Conservation (phyloP, 148 eudicot species). For the Persicaria maculosa region DNA sequence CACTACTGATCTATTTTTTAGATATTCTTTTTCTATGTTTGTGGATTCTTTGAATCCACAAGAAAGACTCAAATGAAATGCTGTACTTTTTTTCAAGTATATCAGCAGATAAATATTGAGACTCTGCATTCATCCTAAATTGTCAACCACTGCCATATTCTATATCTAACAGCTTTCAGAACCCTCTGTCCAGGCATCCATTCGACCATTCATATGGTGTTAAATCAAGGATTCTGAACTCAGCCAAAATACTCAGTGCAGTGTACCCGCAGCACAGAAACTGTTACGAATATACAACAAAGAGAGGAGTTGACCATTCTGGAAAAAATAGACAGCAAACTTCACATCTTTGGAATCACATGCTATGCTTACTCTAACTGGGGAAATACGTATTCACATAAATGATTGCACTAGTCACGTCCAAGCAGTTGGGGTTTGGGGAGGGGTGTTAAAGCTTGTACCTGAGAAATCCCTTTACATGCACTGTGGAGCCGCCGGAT, state of each 20-base stretch:
- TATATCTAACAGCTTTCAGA: not conserved
- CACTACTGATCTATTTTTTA: not conserved
- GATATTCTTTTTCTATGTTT: not conserved
- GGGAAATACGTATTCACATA: not conserved
- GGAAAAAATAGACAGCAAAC: not conserved
- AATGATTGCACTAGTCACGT: not conserved
- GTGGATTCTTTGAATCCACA: not conserved
- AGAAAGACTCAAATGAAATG: not conserved
- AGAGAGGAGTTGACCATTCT: not conserved
- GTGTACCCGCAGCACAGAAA: not conserved
- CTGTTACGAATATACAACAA: not conserved
- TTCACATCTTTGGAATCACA: not conserved
- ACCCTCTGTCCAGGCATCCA: not conserved
- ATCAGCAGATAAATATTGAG: not conserved
- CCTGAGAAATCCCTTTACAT: slow-evolving; percentile 58
- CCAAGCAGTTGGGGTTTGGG: not conserved
- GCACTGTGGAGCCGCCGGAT: slow-evolving; percentile 38
- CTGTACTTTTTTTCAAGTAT: not conserved
- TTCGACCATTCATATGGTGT: not conserved
- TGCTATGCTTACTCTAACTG: not conserved
- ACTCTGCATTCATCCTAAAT: not conserved
- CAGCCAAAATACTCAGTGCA: not conserved
- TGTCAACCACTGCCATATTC: no score
- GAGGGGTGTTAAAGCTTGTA: slow-evolving; percentile 14
- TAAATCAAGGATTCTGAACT: not conserved